Conservation (phyloP, 257 asterid species). For the Verbena officinalis region DNA sequence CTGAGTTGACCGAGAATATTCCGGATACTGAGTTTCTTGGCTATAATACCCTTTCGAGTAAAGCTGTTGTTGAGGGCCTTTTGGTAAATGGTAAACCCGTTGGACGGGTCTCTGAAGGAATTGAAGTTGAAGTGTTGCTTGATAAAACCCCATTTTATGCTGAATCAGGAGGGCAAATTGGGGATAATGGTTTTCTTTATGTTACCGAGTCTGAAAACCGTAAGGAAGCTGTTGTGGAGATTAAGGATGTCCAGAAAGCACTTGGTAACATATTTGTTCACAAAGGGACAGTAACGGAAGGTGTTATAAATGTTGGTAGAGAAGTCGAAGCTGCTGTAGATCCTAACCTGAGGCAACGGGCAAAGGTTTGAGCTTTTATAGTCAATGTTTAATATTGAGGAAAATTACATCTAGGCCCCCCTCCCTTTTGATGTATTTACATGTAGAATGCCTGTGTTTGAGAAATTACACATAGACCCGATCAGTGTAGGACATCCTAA, state of each 20-base stretch:
- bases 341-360: conserved; percentile 80
- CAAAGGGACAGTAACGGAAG: conserved; percentile 75
- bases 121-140: conserved; percentile 82
- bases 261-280: conserved; percentile 76
- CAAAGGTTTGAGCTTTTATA: conserved; percentile 55
- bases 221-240: conserved; percentile 60
- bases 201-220: conserved; percentile 43
- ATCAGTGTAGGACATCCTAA: no score
- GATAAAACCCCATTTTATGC: conserved; percentile 93
- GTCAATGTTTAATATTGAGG: no score
- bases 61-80: conserved; percentile 78
- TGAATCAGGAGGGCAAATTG: conserved; percentile 97
- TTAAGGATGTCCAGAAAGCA: conserved; percentile 82
- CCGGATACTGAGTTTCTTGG: conserved; percentile 88
- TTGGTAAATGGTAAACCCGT: conserved; percentile 75
- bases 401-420: no score
- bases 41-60: conserved; percentile 61
- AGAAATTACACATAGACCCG: no score
- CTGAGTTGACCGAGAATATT: conserved; percentile 60
- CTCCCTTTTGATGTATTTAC: no score
- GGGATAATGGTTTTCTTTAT: conserved; percentile 73
- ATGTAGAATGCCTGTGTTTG: no score
- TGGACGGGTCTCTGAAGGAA: conserved; percentile 72
- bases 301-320: conserved; percentile 66
- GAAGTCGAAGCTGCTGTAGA: conserved; percentile 91